Evolutionary conservation across 2,329 filamentous ascomycete genomes (phyloP).

Genomic region (Ceratocystis cacaofunesta): DNA sequence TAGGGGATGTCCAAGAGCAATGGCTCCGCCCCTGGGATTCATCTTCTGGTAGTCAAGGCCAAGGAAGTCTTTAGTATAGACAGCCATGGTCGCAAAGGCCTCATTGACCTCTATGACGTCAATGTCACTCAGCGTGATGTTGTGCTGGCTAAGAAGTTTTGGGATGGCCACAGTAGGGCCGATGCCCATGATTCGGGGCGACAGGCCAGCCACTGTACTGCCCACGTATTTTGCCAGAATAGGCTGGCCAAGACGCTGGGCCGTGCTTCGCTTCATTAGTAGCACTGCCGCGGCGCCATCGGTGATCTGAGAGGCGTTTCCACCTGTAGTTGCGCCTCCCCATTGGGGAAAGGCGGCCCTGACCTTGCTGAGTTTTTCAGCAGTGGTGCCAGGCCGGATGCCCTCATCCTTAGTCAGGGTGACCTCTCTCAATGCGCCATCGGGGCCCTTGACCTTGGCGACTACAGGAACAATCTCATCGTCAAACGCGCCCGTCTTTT

Average conservation of each 20-base stretch:
- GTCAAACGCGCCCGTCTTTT: conserved; percentile 80
- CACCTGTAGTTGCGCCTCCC: conserved; percentile 73
- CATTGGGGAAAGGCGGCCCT: conserved; percentile 81
- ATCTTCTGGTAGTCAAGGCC: conserved; percentile 60
- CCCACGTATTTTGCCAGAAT: conserved; percentile 91
- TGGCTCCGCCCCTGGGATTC: conserved; percentile 69
- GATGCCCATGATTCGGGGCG: conserved; percentile 94
- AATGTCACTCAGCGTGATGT: conserved; percentile 63
- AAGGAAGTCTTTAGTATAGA: conserved; percentile 70
- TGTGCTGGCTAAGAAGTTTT: conserved; percentile 73
- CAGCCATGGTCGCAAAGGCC: conserved; percentile 94
- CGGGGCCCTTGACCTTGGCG: conserved; percentile 67
- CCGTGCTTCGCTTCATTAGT: conserved; percentile 87
- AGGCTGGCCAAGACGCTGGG: conserved; percentile 72
- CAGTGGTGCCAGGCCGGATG: conserved; percentile 77
- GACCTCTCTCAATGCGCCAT: conserved; percentile 63
- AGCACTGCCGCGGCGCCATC: conserved; percentile 83
- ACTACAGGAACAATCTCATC: conserved; percentile 88
- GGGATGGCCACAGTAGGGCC: conserved; percentile 59
- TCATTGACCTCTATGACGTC: conserved; percentile 94
- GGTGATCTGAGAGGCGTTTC: conserved; percentile 88
- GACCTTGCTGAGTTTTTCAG: conserved; percentile 68
- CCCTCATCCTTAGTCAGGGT: conserved; percentile 79
- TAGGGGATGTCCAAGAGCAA: conserved; percentile 71
- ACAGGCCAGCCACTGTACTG: conserved; percentile 75